Evolutionary conservation across 108 stramenopile genomes (phyloP).

Genomic region (Mediolabrus comicus): DNA sequence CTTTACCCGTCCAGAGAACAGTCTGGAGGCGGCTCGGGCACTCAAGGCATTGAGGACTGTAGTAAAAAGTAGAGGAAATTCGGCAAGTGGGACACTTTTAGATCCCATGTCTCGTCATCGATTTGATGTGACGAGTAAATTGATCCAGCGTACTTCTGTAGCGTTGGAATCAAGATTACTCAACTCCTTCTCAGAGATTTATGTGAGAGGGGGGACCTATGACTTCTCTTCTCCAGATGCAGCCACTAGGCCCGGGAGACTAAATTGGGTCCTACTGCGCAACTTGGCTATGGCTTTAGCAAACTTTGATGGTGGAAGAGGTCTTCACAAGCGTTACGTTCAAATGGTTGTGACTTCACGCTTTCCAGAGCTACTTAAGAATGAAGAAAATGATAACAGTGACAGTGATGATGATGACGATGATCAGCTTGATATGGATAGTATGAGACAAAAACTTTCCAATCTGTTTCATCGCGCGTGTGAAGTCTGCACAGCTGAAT

Average conservation of each 20-base stretch:
- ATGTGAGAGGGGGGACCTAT: slow-evolving; percentile 67
- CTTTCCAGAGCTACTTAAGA: slow-evolving; percentile 75
- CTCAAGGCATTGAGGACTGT: slow-evolving; percentile 73
- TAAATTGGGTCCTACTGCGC: slow-evolving; percentile 71
- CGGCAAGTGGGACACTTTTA: slow-evolving; percentile 37
- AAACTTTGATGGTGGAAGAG: slow-evolving; percentile 72
- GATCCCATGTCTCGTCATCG: slow-evolving; percentile 56
- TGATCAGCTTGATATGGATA: slow-evolving; percentile 69
- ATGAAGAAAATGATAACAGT: slow-evolving; percentile 30
- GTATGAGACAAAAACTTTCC: slow-evolving; percentile 67
- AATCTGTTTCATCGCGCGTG: slow-evolving; percentile 79
- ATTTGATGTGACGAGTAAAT: slow-evolving; percentile 74
- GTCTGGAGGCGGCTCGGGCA: slow-evolving; percentile 69
- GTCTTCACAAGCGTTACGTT: slow-evolving; percentile 72
- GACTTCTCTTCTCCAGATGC: slow-evolving; percentile 57
- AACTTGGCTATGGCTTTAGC: slow-evolving; percentile 68
- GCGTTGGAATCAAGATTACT: slow-evolving; percentile 73
- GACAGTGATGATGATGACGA: slow-evolving; percentile 37
- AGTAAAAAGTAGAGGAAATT: slow-evolving; percentile 72
- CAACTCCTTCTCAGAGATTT: slow-evolving; percentile 67
- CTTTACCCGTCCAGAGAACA: slow-evolving; percentile 68
- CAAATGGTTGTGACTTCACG: slow-evolving; percentile 71
- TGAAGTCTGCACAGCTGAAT: slow-evolving; percentile 84
- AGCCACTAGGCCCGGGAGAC: slow-evolving; percentile 51
- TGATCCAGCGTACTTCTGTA: slow-evolving; percentile 68